These are phyloP conservation scores for Coniophora puteana DNA, from an alignment of 1,284 basidiomycete species.

Conservation along the genomic window DNA sequence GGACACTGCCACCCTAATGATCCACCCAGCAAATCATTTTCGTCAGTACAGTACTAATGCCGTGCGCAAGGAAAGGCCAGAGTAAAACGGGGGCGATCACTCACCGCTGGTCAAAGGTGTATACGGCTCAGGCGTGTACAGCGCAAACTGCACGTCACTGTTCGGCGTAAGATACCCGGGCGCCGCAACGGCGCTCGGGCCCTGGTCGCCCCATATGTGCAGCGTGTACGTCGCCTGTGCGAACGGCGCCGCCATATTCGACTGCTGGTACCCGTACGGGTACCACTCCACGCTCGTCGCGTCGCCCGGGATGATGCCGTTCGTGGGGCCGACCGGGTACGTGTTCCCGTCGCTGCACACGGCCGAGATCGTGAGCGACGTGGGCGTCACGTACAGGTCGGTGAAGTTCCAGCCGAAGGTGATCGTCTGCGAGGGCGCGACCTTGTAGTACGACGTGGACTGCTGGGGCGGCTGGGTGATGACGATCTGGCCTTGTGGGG, in stretches of 20 bases:
- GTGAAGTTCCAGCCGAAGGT: conserved; percentile 95
- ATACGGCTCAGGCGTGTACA: conserved; percentile 82
- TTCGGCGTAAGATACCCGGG: conserved; percentile 75
- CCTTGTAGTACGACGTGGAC: conserved; percentile 86
- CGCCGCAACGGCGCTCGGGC: conserved; percentile 50
- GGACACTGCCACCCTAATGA: conserved; percentile 72
- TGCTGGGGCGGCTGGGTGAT: conserved; percentile 80
- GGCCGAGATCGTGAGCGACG: conserved; percentile 76
- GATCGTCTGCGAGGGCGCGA: conserved; percentile 68
- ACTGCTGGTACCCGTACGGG: conserved; percentile 70
- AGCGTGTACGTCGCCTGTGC: conserved; percentile 76
- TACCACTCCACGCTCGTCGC: conserved; percentile 81
- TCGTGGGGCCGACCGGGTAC: conserved; percentile 80
- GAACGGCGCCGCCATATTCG: conserved; percentile 62
- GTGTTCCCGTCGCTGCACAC: conserved; percentile 84
- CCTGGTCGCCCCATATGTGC: conserved; percentile 77
- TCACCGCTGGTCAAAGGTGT: conserved; percentile 68
- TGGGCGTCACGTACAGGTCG: conserved; percentile 62
- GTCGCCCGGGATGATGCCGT: conserved; percentile 68
- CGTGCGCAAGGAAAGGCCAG: neutral
- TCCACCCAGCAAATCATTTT: conserved; percentile 1
- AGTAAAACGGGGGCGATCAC: conserved; percentile 14
- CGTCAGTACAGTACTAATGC: conserved; percentile 7
- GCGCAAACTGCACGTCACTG: conserved; percentile 69
- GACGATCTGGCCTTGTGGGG: conserved; percentile 62